A percentile compares a stretch with the other conserved stretches of the same genome.
phyloP scores from a whole-genome alignment of 2,329 filamentous ascomycete species.

The Chrysosporium keratinophilum region DNA sequence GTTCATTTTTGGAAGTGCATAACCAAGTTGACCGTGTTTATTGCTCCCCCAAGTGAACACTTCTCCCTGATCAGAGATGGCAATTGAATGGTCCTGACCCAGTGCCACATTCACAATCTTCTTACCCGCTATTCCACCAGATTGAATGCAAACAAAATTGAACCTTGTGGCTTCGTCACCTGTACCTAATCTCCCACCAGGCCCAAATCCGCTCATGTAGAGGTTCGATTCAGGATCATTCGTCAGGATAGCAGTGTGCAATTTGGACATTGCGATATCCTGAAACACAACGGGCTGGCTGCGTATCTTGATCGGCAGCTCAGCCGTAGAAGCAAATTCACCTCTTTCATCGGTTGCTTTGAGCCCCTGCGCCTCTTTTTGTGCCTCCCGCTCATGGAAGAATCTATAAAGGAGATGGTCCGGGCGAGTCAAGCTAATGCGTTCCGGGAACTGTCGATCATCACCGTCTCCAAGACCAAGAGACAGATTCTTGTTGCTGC shows the following conservation, averaged over 20 bases:
- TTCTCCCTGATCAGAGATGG: constrained; percentile 74
- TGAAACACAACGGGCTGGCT: constrained; percentile 65
- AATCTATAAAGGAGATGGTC: constrained; percentile 66
- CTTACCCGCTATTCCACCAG: constrained; percentile 60
- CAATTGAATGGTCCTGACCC: constrained; percentile 84
- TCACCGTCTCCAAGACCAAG: constrained; percentile 92
- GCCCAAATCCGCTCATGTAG: constrained; percentile 84
- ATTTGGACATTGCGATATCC: constrained; percentile 77
- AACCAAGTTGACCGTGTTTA: constrained; percentile 74
- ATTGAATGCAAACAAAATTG: constrained; percentile 70
- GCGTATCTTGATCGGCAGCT: constrained; percentile 62
- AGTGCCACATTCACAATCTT: constrained; percentile 68
- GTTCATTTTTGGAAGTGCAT: constrained; percentile 53
- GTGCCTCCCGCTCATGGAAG: constrained; percentile 52
- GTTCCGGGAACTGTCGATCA: constrained; percentile 86
- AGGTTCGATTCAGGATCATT: constrained; percentile 80
- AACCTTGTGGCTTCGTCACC: constrained; percentile 87
- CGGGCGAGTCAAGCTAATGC: constrained; percentile 64
- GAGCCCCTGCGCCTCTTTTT: constrained; percentile 17
- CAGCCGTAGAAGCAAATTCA: constrained; percentile 35
- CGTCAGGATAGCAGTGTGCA: constrained; percentile 82
- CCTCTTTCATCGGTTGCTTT: constrained; percentile 7
- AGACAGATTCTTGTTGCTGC: constrained; percentile 90
- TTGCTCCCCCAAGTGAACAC: constrained; percentile 94
- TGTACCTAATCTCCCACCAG: constrained; percentile 76